Evolutionary conservation across 305 asterid genomes (phyloP).

Genomic region (Withania somnifera): DNA sequence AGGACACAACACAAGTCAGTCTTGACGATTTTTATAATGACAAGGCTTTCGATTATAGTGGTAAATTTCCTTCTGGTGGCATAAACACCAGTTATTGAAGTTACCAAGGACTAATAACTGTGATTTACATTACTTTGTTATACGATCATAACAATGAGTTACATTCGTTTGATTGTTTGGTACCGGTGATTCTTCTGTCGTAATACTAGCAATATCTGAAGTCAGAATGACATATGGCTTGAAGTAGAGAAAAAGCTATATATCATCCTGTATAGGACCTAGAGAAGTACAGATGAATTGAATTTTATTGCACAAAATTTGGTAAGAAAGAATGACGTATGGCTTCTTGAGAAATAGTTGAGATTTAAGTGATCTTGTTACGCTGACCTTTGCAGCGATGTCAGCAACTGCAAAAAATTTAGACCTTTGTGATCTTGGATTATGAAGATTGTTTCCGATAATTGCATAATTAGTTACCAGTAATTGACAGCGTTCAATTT

Average conservation of each 20-base stretch:
- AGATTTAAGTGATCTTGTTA: too few relatives aligned
- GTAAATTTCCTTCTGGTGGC: constrained; percentile 36
- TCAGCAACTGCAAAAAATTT: not conserved
- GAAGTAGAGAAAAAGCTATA: too few relatives aligned
- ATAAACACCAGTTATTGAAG: not conserved
- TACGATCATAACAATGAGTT: not conserved
- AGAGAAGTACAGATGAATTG: not conserved
- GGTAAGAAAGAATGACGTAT: too few relatives aligned
- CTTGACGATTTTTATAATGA: constrained; percentile 3
- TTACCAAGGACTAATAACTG: not conserved
- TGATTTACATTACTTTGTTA: not conserved
- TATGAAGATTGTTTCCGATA: not conserved
- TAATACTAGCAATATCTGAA: not conserved
- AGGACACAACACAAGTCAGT: constrained; percentile 28
- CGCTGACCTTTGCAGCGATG: not conserved
- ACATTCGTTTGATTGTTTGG: not conserved
- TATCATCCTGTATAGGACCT: not conserved
- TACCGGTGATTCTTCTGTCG: not conserved
- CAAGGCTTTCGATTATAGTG: constrained; percentile 37
- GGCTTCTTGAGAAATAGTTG: too few relatives aligned
- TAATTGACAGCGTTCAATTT: not conserved
- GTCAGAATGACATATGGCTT: not conserved
- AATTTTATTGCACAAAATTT: not conserved
- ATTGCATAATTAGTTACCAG: not conserved
- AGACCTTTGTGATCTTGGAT: not conserved